These are phyloP conservation scores for Clavispora vitiphila DNA, from an alignment of 805 yeast genomes.

Conservation along the genomic window DNA sequence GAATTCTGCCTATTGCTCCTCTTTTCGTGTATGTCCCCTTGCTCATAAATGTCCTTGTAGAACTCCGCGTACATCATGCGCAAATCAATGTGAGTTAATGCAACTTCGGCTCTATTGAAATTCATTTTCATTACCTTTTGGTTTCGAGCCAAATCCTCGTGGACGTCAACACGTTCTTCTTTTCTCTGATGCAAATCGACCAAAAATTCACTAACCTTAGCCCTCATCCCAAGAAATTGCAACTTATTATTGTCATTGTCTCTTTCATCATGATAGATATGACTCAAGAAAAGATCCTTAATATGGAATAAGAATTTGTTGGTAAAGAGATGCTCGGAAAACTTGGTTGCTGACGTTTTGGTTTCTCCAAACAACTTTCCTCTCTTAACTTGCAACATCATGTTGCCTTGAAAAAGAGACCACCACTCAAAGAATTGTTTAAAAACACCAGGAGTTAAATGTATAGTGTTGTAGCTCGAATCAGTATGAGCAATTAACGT, in stretches of 20 bases:
- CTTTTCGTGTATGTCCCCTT: conserved; percentile 1
- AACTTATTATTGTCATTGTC: conserved; percentile 34
- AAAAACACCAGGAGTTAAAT: conserved; percentile 67
- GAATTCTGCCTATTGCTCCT: conserved; percentile 1
- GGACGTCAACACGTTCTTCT: conserved; percentile 30
- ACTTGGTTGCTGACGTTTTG: conserved; percentile 50
- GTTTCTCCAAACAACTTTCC: conserved; percentile 65
- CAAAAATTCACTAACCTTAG: conserved; percentile 32
- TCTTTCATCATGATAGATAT: conserved; percentile 55
- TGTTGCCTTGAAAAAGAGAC: conserved; percentile 72
- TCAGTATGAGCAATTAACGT: conserved; percentile 32
- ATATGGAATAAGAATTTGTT: conserved; percentile 75
- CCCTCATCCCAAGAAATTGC: conserved; percentile 64
- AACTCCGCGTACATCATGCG: conserved; percentile 51
- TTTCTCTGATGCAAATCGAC: conserved; percentile 40
- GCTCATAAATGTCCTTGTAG: conserved; percentile 24
- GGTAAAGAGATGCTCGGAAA: conserved; percentile 69
- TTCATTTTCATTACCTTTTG: conserved; percentile 50
- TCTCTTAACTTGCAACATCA: conserved; percentile 71
- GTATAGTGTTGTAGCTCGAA: conserved; percentile 60
- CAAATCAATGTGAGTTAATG: conserved; percentile 51
- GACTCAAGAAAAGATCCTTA: conserved; percentile 69
- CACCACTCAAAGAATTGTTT: conserved; percentile 80
- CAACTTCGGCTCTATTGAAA: conserved; percentile 64
- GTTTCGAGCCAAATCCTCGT: conserved; percentile 43